Base-by-base conservation (phyloP, 306 rosid genomes). In the Prunus fruticosa region DNA sequence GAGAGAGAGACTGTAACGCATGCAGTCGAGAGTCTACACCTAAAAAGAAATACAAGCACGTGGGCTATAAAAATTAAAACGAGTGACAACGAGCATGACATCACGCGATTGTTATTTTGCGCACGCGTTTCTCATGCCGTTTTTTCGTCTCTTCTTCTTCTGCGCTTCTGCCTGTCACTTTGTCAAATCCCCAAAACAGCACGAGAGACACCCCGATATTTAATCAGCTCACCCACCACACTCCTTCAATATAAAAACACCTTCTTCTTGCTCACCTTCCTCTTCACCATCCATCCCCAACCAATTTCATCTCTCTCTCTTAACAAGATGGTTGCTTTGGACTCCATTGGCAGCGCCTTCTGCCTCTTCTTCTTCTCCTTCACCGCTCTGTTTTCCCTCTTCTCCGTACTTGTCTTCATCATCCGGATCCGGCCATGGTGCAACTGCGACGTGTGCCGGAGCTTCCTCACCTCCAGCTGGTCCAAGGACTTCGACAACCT, bases 401-500 rank as follows among this genome's bases (percentile, higher is more conserved):
- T 94, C 27, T 90, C 97, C 1, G 14, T 90, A 3, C 84, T 88
- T 2, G 10, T 94, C 27, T 94, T 61, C 76, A 47, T 94, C 71
- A 63, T 79, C 3, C 76, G 97, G 51, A 83, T 94, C 11, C 89
- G 84, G 3, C 95, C 88, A 0, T 94, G 98, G 86, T 94, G 98
- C 65, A 90, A 89, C 76, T 94, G 98, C 74, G 54, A 82, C 1
- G 56, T 73, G 1, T 94, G 97, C 79, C 77, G 82, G 38, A 63
- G 76, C 45, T 94, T 85, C 84, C 13, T 94, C 14, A 79, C 76
- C 0, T 16, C 85, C 2, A 51, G 46, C 1, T 94, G 98, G 98
- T 3, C 74, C 0, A 1, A 25, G 1, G 75, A 75, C 3, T 91
- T 85, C 63, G 14, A 41, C 1, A 91, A 94, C 19, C 81, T 94